phyloP scores from a whole-genome alignment of 805 yeast species.

The Blastobotrys mokoenaii region DNA sequence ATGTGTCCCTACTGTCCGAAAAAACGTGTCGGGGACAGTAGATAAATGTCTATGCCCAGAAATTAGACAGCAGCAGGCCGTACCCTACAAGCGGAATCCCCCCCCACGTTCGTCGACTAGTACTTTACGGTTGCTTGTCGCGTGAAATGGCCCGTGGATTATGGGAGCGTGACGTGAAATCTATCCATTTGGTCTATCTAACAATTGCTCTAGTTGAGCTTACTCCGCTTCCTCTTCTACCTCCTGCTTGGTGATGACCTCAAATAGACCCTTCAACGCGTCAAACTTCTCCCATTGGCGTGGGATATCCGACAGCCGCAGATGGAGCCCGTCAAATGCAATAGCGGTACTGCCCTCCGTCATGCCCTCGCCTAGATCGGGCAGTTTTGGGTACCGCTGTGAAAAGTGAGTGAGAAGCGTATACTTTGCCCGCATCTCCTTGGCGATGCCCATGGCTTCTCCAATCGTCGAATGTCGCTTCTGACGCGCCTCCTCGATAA shows the following conservation, averaged over 20 bases:
- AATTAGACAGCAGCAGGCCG: background rate
- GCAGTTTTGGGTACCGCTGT: slow-evolving; percentile 69
- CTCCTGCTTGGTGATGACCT: background rate
- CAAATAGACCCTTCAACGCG: slow-evolving; percentile 15
- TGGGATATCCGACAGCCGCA: slow-evolving; percentile 38
- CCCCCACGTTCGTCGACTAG: too few relatives aligned
- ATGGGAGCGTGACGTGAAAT: too few relatives aligned
- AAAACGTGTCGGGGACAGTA: slow-evolving; percentile 16
- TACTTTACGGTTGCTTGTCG: too few relatives aligned
- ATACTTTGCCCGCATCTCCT: slow-evolving; percentile 61
- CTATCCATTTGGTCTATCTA: too few relatives aligned
- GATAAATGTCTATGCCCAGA: background rate
- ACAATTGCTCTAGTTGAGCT: too few relatives aligned
- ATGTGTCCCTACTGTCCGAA: slow-evolving; percentile 28
- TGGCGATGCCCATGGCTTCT: slow-evolving; percentile 70
- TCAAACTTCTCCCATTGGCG: slow-evolving; percentile 19
- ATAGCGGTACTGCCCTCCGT: slow-evolving; percentile 28
- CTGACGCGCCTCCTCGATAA: slow-evolving; percentile 65
- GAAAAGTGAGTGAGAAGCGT: slow-evolving; percentile 85
- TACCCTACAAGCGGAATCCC: too few relatives aligned
- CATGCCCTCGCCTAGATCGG: slow-evolving; percentile 18
- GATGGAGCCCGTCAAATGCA: slow-evolving; percentile 62
- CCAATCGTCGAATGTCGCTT: slow-evolving; percentile 84
- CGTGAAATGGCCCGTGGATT: too few relatives aligned
- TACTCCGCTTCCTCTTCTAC: background rate